Conservation (phyloP, 2,329 filamentous ascomycete genomes). For the Paracorniculantispora psalliotae region DNA sequence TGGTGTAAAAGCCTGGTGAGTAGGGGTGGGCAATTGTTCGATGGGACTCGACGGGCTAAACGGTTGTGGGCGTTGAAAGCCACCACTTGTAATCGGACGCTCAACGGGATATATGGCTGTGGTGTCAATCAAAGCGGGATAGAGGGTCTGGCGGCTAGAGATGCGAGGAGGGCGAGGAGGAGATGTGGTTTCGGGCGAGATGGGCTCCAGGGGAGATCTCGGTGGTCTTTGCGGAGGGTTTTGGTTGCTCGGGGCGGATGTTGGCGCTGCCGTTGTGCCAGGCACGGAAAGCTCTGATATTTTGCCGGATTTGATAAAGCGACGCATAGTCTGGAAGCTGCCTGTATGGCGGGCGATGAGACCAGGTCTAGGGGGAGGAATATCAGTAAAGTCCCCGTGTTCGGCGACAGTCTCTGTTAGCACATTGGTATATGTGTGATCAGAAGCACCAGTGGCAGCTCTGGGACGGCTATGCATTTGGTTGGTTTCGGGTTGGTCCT, state of each 20-base stretch:
- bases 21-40: conserved; percentile 18
- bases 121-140: conserved; percentile 39
- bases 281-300: background rate
- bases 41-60: conserved; percentile 28
- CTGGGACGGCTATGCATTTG: background rate
- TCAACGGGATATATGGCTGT: conserved; percentile 31
- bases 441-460: conserved; percentile 4
- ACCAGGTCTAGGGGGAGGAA: conserved; percentile 1
- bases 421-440: conserved; percentile 9
- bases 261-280: background rate
- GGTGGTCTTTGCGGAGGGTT: conserved; percentile 30
- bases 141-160: conserved; percentile 48
- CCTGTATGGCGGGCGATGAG: conserved; percentile 11
- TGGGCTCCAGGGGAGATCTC: conserved; percentile 39
- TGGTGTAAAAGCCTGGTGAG: conserved; percentile 11
- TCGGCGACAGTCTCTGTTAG: conserved; percentile 6
- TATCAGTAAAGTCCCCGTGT: background rate
- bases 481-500: background rate
- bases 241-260: background rate
- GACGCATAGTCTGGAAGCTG: conserved; percentile 11
- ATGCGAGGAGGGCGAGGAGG: conserved; percentile 47
- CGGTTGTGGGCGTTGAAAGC: conserved; percentile 41
- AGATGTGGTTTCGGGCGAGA: conserved; percentile 28
- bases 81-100: conserved; percentile 40
- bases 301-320: conserved; percentile 13